Percentiles rank a stretch among this genome's conserved stretches.
These are phyloP conservation scores for Alloascoidea africana DNA, from an alignment of 805 yeast genomes.

Conservation along the genomic window DNA sequence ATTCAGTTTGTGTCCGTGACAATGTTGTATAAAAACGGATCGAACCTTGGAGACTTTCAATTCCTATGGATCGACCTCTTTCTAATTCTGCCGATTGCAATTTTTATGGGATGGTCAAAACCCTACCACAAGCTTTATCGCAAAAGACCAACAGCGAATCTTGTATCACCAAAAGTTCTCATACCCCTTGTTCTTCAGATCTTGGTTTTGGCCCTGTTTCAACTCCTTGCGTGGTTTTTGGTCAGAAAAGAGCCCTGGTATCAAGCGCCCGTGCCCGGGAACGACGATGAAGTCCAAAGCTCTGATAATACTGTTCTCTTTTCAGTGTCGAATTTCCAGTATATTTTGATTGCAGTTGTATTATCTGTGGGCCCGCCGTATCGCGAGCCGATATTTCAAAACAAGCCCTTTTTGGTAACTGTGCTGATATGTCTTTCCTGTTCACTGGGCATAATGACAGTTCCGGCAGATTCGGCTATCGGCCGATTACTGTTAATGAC, in stretches of 20 bases:
- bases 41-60: conserved; percentile 93
- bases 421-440: conserved; percentile 43
- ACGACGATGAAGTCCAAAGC: conserved; percentile 64
- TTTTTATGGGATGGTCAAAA: conserved; percentile 95
- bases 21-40: conserved; percentile 72
- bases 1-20: conserved; percentile 87
- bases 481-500: conserved; percentile 73
- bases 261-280: conserved; percentile 59
- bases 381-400: conserved; percentile 57
- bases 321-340: conserved; percentile 73
- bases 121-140: conserved; percentile 44
- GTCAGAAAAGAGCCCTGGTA: conserved; percentile 61
- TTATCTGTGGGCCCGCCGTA: conserved; percentile 90
- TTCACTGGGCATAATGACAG: conserved; percentile 41
- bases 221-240: conserved; percentile 47
- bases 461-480: conserved; percentile 33
- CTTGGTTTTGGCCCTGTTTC: conserved; percentile 44
- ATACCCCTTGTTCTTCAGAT: conserved; percentile 76
- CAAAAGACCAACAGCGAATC: conserved; percentile 87
- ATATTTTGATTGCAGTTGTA: conserved; percentile 70
- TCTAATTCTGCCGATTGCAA: conserved; percentile 85
- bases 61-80: conserved; percentile 86
- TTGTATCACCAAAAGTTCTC: conserved; percentile 78
- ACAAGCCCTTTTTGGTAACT: conserved; percentile 6
- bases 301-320: conserved; percentile 85